Percentiles rank a stretch among this genome's conserved stretches.
phyloP scores from a whole-genome alignment of 352 stramenopile genomes.

The Globisporangium cylindrosporum region DNA sequence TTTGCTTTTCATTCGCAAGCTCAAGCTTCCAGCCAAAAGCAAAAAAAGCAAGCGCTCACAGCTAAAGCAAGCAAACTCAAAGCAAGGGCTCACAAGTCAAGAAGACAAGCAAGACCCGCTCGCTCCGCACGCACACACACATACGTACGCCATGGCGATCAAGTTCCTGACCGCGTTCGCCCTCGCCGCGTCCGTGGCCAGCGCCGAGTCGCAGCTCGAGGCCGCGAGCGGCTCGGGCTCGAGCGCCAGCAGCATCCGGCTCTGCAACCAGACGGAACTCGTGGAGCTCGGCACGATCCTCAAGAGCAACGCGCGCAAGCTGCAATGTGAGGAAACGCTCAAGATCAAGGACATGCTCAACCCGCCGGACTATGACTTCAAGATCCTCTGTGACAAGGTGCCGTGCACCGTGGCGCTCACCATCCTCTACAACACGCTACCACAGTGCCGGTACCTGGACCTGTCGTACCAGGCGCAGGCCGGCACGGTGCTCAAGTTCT shows the following conservation, averaged over 20 bases:
- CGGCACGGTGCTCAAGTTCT: constrained; percentile 43
- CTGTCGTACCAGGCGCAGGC: constrained; percentile 44
- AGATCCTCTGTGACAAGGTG: constrained; percentile 38
- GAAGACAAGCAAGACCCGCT: background rate
- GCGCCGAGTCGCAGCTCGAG: constrained; percentile 17
- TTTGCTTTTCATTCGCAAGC: background rate
- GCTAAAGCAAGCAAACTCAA: background rate
- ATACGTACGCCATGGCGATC: constrained; percentile 3
- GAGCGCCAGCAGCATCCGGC: constrained; percentile 26
- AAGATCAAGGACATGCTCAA: constrained; percentile 50
- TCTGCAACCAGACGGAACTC: constrained; percentile 45
- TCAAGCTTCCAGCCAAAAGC: background rate
- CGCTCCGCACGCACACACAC: background rate
- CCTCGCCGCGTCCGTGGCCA: constrained; percentile 8
- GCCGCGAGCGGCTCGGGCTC: constrained; percentile 30
- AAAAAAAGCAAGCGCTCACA: background rate
- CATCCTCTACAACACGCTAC: constrained; percentile 54
- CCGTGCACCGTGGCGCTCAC: constrained; percentile 54
- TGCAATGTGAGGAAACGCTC: constrained; percentile 45
- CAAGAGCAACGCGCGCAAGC: constrained; percentile 50
- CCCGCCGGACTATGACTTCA: constrained; percentile 25
- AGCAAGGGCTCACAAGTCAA: background rate
- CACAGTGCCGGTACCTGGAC: constrained; percentile 56
- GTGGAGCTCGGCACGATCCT: constrained; percentile 32
- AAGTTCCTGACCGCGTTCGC: constrained; percentile 21